phyloP scores from a whole-genome alignment of 2,329 filamentous ascomycete species.

The Rutstroemia sp. region DNA sequence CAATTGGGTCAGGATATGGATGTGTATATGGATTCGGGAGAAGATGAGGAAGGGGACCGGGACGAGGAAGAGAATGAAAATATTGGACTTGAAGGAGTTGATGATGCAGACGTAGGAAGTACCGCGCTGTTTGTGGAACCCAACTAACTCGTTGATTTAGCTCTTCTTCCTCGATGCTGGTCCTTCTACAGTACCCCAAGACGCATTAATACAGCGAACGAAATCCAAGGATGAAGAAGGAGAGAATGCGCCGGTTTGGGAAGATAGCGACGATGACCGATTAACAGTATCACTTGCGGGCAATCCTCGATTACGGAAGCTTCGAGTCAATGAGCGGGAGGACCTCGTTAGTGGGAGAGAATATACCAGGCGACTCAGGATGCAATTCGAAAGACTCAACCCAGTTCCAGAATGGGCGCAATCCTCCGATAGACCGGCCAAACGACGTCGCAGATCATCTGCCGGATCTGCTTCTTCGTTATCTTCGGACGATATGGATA shows the following conservation, averaged over 20 bases:
- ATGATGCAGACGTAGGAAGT: slow-evolving; percentile 56
- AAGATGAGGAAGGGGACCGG: slow-evolving; percentile 18
- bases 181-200: slow-evolving; percentile 21
- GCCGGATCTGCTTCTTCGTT: slow-evolving; percentile 33
- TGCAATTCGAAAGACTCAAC: slow-evolving; percentile 61
- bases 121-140: neutral
- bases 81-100: slow-evolving; percentile 53
- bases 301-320: slow-evolving; percentile 69
- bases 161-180: slow-evolving; percentile 34
- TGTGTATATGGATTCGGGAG: slow-evolving; percentile 22
- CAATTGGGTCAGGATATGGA: slow-evolving; percentile 55
- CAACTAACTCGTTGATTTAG: slow-evolving; percentile 17
- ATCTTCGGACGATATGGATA: slow-evolving; percentile 41
- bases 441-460: slow-evolving; percentile 45
- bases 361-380: slow-evolving; percentile 72
- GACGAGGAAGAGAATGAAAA: slow-evolving; percentile 40
- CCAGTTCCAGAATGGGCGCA: slow-evolving; percentile 56
- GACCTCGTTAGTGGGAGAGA: slow-evolving; percentile 82
- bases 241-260: slow-evolving; percentile 61
- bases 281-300: slow-evolving; percentile 75
- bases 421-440: slow-evolving; percentile 41
- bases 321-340: slow-evolving; percentile 73
- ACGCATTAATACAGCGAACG: slow-evolving; percentile 16
- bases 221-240: slow-evolving; percentile 32
- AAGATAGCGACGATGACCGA: slow-evolving; percentile 92